Conservation (phyloP, 164 flowering plant species). For the Aristolochia fimbriata region DNA sequence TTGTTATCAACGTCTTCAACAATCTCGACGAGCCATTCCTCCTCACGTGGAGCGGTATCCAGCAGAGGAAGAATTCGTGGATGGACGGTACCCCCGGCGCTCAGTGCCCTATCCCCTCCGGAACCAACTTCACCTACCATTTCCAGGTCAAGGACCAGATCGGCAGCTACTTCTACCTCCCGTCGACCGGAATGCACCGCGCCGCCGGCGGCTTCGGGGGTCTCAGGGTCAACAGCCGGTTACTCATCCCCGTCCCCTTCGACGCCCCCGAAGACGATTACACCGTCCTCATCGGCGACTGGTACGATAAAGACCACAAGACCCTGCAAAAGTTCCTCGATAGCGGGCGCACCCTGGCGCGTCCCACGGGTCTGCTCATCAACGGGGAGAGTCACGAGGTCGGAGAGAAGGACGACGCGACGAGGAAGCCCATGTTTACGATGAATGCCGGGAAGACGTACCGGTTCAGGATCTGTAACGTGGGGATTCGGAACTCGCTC, state of each 20-base stretch:
- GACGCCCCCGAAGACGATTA: conserved; percentile 43
- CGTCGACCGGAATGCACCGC: conserved; percentile 20
- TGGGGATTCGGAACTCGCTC: conserved; percentile 37
- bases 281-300: conserved; percentile 41
- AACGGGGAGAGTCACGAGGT: conserved; percentile 23
- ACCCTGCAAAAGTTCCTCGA: conserved; percentile 19
- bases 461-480: conserved; percentile 37
- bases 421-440: conserved; percentile 17
- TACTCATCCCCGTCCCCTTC: conserved; percentile 38
- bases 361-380: conserved; percentile 32
- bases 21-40: conserved; percentile 51
- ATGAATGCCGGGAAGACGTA: conserved; percentile 38
- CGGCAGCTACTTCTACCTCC: conserved; percentile 40
- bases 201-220: conserved; percentile 36
- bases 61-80: conserved; percentile 55
- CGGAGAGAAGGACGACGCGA: not conserved
- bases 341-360: conserved; percentile 20
- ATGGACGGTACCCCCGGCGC: conserved; percentile 36
- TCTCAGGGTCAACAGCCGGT: conserved; percentile 30
- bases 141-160: conserved; percentile 49
- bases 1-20: conserved; percentile 49
- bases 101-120: conserved; percentile 38
- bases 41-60: conserved; percentile 35
- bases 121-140: conserved; percentile 37
- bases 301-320: conserved; percentile 33